Conservation (phyloP, 202 grass and related monocot genomes). For the Panicum hallii region DNA sequence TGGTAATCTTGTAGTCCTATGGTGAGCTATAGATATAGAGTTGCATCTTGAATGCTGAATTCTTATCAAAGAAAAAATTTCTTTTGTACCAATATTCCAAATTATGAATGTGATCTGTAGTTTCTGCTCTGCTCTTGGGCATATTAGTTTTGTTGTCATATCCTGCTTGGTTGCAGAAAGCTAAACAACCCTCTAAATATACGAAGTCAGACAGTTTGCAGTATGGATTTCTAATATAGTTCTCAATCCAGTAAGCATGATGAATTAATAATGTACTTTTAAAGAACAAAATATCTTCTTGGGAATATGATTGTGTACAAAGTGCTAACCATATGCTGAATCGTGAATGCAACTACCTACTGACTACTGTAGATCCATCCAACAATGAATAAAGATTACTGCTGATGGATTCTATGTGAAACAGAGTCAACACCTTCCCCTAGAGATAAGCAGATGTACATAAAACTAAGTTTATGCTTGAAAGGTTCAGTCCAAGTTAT, state of each 20-base stretch:
- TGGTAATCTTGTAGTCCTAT: constrained; percentile 67
- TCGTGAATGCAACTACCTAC: not conserved
- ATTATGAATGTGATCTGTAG: constrained; percentile 11
- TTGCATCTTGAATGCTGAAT: constrained; percentile 1
- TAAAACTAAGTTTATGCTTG: constrained; percentile 16
- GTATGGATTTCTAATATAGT: not conserved
- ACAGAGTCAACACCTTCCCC: not conserved
- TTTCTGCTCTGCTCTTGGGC: constrained; percentile 21
- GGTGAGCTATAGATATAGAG: not conserved
- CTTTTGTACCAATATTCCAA: constrained; percentile 2
- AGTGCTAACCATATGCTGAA: not conserved
- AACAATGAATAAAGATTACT: constrained; percentile 21
- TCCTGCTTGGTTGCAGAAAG: constrained; percentile 24
- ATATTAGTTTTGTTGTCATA: not conserved
- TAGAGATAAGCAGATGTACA: constrained; percentile 16
- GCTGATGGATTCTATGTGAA: constrained; percentile 7
- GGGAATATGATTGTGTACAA: not conserved
- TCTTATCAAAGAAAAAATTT: not conserved
- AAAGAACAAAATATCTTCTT: constrained; percentile 5
- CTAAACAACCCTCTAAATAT: constrained; percentile 10
- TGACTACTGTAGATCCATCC: not conserved
- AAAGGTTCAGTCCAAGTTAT: constrained; percentile 3
- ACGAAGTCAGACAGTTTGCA: constrained; percentile 8
- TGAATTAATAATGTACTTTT: not conserved
- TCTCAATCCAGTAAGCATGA: not conserved